A percentile compares a stretch with the other conserved stretches of the same genome.
Conservation (phyloP, 2,329 filamentous ascomycete species). For the Ceratocystis alfenasii region DNA sequence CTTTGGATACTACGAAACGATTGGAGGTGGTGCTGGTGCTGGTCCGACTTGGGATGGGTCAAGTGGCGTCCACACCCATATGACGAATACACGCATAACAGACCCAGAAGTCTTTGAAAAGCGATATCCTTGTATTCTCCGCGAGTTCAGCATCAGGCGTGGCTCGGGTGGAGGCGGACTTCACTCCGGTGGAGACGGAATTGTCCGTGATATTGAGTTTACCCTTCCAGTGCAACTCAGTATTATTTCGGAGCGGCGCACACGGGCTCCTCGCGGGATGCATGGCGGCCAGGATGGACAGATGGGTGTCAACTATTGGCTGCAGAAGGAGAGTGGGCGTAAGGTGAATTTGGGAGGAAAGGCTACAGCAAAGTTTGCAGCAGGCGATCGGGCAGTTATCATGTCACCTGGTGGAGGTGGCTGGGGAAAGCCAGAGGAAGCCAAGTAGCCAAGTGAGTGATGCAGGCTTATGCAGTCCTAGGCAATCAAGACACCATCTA, state of each 20-base stretch:
- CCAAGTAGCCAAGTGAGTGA: neutral
- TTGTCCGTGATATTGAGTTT: constrained; percentile 68
- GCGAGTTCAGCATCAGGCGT: constrained; percentile 54
- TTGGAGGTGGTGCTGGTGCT: constrained; percentile 53
- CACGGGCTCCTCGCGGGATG: constrained; percentile 59
- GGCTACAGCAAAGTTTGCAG: constrained; percentile 64
- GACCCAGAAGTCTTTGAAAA: constrained; percentile 37
- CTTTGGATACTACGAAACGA: constrained; percentile 50
- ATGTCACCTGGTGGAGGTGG: constrained; percentile 68
- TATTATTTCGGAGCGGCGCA: constrained; percentile 65
- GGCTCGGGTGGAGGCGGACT: constrained; percentile 54
- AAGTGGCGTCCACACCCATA: constrained; percentile 36
- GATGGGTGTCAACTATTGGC: constrained; percentile 79
- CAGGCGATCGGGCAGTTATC: constrained; percentile 67
- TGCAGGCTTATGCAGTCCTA: too few relatives aligned
- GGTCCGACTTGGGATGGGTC: constrained; percentile 42
- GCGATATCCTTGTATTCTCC: constrained; percentile 57
- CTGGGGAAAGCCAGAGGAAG: constrained; percentile 45
- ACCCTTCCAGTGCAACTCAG: constrained; percentile 63
- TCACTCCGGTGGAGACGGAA: constrained; percentile 60
- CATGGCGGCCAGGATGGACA: constrained; percentile 68
- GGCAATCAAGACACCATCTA: too few relatives aligned
- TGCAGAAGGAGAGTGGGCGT: constrained; percentile 56
- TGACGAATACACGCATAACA: constrained; percentile 74
- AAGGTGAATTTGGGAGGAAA: constrained; percentile 65